Base-by-base conservation (phyloP, 768 basidiomycete genomes). In the Gloeophyllum trabeum region DNA sequence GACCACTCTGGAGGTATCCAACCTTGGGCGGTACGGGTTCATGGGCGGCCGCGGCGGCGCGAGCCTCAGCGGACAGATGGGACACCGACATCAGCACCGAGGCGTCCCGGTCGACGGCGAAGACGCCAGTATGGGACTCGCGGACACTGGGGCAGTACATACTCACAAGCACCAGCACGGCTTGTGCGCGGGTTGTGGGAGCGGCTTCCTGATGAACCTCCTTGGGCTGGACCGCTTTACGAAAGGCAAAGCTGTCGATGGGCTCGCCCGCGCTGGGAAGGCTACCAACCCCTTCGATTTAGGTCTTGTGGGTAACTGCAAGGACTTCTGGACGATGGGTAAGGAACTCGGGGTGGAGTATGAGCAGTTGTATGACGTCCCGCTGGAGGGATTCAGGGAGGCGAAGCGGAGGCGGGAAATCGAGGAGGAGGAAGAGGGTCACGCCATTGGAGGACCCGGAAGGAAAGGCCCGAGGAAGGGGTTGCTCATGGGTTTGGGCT, bases 161-260 rank as follows among this genome's bases (percentile, higher is more conserved):
- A 59, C 60, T 5, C 77, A 80, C 43, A 43, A 41, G 7, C 64
- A 68, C 48, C 51, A 53, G 24, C 62, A 62, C 40, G 52, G 65
- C 22, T 36, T 60, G 34, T 66, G 63, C 36, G 54, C 59, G 4
- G 58, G 63, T 44, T 51, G 65, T 59, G 64, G 70, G 35, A 63
- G 75, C 52, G 70, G 72, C 4, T 91, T 93, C 73, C 58, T 97
- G 35, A 79, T 97, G 72, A 83, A 86, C 59, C 67, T 98, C 3
- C 76, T 96, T 24, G 96, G 96, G 0, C 72, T 99, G 38, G 96
- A 99, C 62, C 67, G 91, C 40, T 97, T 97, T 63, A 96, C 93
- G 28, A 81, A 82, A 42, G 91, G 91, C 19, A 81, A 80, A 48
- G 92, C 91, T 0, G 83, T 84, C 5, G 79, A 87, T 50, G 92